phyloP scores from a whole-genome alignment of 148 eudicot genomes.

The Chenopodium quinoa region DNA sequence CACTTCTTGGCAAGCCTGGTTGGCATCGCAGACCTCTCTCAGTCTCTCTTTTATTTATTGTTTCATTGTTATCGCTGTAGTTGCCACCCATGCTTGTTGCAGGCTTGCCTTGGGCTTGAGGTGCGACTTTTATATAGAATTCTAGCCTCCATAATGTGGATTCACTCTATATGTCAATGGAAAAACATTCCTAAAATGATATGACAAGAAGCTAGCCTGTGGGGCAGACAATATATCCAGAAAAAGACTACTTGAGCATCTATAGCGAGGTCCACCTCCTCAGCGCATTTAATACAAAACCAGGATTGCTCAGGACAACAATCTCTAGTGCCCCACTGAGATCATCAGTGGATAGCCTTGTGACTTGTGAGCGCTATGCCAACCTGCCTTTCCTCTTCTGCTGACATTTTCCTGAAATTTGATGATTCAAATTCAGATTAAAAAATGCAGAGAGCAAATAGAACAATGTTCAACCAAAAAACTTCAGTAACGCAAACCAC shows the following conservation, averaged over 20 bases:
- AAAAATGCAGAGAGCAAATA: not conserved
- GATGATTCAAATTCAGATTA: not conserved
- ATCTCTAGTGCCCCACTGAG: constrained; percentile 64
- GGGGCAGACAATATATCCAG: not conserved
- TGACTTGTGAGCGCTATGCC: constrained; percentile 49
- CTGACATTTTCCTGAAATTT: constrained; percentile 49
- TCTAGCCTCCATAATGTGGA: constrained; percentile 83
- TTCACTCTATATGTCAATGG: constrained; percentile 42
- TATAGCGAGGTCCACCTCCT: constrained; percentile 68
- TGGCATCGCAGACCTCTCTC: no score
- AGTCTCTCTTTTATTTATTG: constrained; percentile 54
- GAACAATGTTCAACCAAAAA: not conserved
- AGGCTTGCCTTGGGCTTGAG: constrained; percentile 42
- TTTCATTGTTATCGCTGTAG: constrained; percentile 14
- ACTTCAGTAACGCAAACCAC: not conserved
- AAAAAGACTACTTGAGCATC: constrained; percentile 56
- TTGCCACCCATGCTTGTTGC: constrained; percentile 33
- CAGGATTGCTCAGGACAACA: constrained; percentile 56
- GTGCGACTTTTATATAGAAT: no score
- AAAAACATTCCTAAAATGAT: not conserved
- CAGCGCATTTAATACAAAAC: constrained; percentile 47
- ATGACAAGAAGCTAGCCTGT: not conserved
- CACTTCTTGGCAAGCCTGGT: constrained; percentile 63
- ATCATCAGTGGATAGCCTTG: constrained; percentile 52
- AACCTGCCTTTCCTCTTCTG: constrained; percentile 62